A percentile compares a stretch with the other conserved stretches of the same genome.
Conservation (phyloP, 106 monocot species). For the Allium cepa region DNA sequence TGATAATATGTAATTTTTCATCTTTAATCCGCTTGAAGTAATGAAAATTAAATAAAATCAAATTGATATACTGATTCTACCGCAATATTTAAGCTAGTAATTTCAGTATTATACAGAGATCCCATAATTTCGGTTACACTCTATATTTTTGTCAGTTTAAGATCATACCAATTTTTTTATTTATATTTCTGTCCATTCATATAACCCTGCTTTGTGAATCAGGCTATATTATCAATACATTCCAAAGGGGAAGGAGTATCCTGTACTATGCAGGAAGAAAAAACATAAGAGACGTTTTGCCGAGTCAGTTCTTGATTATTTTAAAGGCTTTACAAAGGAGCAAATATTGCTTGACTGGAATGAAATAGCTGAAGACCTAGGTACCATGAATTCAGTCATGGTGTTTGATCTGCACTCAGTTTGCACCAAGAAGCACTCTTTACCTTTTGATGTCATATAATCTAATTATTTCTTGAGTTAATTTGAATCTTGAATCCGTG, state of each 20-base stretch:
- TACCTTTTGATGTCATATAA: not conserved
- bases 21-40: not conserved
- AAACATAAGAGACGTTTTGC: constrained; percentile 24
- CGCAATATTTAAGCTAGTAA: not conserved
- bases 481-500: not conserved
- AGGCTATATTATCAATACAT: constrained; percentile 95
- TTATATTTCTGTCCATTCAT: not conserved
- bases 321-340: constrained; percentile 35
- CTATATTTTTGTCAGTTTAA: not conserved
- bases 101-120: not conserved
- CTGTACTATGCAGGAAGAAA: constrained; percentile 60
- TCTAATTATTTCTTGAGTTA: not conserved
- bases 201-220: constrained; percentile 11
- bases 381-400: constrained; percentile 5
- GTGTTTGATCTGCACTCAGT: not conserved
- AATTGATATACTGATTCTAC: not conserved
- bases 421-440: not conserved
- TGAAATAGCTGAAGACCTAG: constrained; percentile 74
- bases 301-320: constrained; percentile 27
- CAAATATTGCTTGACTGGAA: constrained; percentile 91
- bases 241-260: constrained; percentile 90
- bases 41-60: not conserved
- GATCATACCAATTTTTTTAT: not conserved
- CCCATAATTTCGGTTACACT: not conserved
- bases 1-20: not conserved